Base-by-base conservation (phyloP, 2,329 filamentous ascomycete genomes). In the Lecanicillium sp. region DNA sequence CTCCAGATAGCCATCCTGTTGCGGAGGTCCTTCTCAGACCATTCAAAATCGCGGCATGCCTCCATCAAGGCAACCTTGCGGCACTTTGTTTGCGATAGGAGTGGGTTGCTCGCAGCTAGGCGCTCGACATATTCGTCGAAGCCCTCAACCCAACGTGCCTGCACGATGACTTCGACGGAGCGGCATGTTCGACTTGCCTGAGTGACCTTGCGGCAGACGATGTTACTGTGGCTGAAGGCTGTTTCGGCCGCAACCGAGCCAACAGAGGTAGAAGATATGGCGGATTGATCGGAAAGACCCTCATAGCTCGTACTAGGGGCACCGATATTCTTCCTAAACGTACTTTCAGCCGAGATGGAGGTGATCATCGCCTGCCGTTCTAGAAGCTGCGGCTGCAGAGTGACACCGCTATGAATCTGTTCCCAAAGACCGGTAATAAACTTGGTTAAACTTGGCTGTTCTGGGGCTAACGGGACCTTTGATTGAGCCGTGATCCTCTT, bases 121-220 rank as follows among this genome's bases (percentile, higher is more conserved):
- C 60, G 55, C 12, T 62, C 60, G 8, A 72, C 64, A 41, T 72
- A 66, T 3, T 69, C 62, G 39, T 74, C 67, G 45, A 73, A 77
- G 25, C 69, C 65, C 47, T 75, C 69, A 3, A 72, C 59, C 73
- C 73, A 77, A 20, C 69, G 66, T 4, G 72, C 71, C 47, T 77
- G 72, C 3, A 77, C 69, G 17, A 77, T 71, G 41, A 77, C 72
- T 49, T 77, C 72, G n/a, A 76, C 58, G 1, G 71, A 71, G n/a
- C 72, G 60, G 39, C 66, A 73, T 2, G 71, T 68, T 12, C 71
- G 64, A 46, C 68, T 72, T n/a, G 69, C 56, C 41, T 59, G 55
- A 12, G 55, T 58, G 1, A 57, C 49, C 44, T 46, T 61, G 11
- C 53, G 49, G 43, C 55, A 58, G 40, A 59, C 52, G 7, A 50